Conservation (phyloP, 2,329 filamentous ascomycete genomes). For the Ophioceras dolichostomum region DNA sequence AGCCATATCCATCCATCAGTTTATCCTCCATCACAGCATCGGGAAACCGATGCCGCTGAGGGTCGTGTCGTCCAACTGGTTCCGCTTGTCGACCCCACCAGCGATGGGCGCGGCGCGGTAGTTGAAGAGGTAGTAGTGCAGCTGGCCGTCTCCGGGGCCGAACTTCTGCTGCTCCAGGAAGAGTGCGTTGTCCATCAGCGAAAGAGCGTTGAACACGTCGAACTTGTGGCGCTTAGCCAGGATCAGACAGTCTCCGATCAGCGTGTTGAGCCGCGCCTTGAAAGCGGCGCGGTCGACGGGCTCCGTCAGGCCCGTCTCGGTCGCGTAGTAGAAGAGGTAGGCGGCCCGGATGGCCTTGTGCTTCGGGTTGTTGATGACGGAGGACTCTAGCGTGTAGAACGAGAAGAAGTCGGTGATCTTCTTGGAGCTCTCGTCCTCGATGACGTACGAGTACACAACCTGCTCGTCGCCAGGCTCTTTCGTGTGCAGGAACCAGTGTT, state of each 20-base stretch:
- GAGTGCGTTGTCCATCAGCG: conserved; percentile 83
- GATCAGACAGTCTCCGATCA: conserved; percentile 78
- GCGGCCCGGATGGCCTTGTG: conserved; percentile 76
- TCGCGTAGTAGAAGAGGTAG: conserved; percentile 95
- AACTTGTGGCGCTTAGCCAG: conserved; percentile 75
- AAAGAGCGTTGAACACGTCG: conserved; percentile 94
- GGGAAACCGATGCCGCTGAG: conserved; percentile 66
- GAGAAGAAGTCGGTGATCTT: conserved; percentile 95
- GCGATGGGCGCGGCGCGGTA: conserved; percentile 78
- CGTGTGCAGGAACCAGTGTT: conserved; percentile 77
- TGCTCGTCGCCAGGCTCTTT: conserved; percentile 54
- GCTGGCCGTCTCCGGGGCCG: conserved; percentile 81
- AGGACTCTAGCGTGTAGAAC: conserved; percentile 91
- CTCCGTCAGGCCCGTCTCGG: conserved; percentile 58
- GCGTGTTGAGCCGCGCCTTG: conserved; percentile 65
- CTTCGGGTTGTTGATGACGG: conserved; percentile 71
- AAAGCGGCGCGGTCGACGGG: conserved; percentile 44
- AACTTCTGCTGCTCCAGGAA: conserved; percentile 94
- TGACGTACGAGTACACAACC: conserved; percentile 89
- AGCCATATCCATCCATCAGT: neutral
- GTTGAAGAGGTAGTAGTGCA: conserved; percentile 98
- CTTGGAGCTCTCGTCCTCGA: conserved; percentile 59
- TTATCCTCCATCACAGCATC: neutral
- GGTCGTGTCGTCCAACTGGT: conserved; percentile 62
- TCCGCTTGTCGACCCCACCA: conserved; percentile 72